Base-by-base conservation (phyloP, 192 early-diverging fungal genomes). In the Coemansia sp. region DNA sequence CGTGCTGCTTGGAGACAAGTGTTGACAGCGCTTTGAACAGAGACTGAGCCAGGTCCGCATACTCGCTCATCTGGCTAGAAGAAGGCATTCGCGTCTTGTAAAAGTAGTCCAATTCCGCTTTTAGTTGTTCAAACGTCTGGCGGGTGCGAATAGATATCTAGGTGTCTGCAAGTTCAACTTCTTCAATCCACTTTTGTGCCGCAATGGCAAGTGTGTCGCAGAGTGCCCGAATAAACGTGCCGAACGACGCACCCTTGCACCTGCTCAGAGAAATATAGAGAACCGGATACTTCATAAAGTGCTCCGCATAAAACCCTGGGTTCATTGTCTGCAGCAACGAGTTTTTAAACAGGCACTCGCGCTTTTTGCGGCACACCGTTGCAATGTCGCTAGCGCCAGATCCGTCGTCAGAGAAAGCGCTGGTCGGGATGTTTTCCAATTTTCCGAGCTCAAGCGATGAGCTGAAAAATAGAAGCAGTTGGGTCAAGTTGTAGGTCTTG, bases 401-500 rank as follows among this genome's bases (percentile, higher is more conserved):
- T 0, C 11, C 13, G 13, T 25, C 42, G 37, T 27, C 19, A 2
- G 19, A 14, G n/a, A 73, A 26, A 18, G 53, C 51, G 19, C 23
- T 58, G 23, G 55, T 64, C 3, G 70, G 27, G 5, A 74, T 54
- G 0, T 32, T n/a, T 0, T 51, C 35, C 3, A 74, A 21, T 4
- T 63, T 50, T 2, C 18, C 53, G 0, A 54, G 40, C 32, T 74
- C 70, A 0, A 60, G 64, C 6, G 41, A 42, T 26, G 39, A 41
- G 53, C 70, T 74, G 31, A 66, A 74, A 37, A 67, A 74, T 8
- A 74, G 30, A 32, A 66, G 37, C 17, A 74, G 49, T 33, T 67
- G 63, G 0, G 64, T 74, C 47, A 74, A 32, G 39, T 74, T 74
- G 48, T 74, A 74, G 0, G 70, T 74, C 40, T 74, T 74, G 5